Evolutionary conservation across 2,329 filamentous ascomycete species (phyloP).

Genomic region (Aspergillus eucalypticola): DNA sequence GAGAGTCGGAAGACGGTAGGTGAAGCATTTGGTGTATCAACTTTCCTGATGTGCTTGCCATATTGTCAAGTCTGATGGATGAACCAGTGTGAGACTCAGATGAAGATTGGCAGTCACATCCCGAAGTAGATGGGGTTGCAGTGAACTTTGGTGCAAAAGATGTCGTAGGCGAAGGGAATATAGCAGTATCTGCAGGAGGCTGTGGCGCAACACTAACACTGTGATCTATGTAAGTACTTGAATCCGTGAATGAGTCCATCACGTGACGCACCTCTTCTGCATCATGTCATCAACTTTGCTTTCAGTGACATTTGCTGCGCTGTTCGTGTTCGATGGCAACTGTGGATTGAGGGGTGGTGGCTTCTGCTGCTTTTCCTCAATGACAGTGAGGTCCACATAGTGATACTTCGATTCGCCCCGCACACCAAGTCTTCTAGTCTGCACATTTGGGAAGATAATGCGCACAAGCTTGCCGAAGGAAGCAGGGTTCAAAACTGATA

Average conservation of each 20-base stretch:
- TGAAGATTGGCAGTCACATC: conserved; percentile 35
- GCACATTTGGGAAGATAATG: conserved; percentile 92
- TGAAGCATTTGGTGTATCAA: conserved; percentile 44
- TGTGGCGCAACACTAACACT: conserved; percentile 35
- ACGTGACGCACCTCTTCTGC: conserved; percentile 32
- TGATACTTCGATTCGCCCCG: conserved; percentile 98
- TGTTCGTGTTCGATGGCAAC: conserved; percentile 24
- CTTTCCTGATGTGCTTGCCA: conserved; percentile 39
- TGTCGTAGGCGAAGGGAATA: conserved; percentile 43
- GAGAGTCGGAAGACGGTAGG: conserved; percentile 36
- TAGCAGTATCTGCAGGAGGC: conserved; percentile 39
- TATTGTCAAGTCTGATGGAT: conserved; percentile 39
- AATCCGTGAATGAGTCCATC: neutral
- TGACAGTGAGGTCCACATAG: conserved; percentile 61
- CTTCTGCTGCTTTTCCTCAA: conserved; percentile 46
- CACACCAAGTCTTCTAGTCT: conserved; percentile 87
- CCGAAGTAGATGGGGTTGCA: conserved; percentile 19
- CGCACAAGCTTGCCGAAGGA: conserved; percentile 97
- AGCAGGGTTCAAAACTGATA: conserved; percentile 92
- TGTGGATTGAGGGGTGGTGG: conserved; percentile 29
- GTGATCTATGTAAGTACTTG: neutral
- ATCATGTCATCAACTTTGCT: conserved; percentile 28
- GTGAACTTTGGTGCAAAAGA: conserved; percentile 38
- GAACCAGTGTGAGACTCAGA: conserved; percentile 30
- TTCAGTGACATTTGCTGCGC: conserved; percentile 23